These are phyloP conservation scores for Penicillium sp. DNA, from an alignment of 2,329 filamentous ascomycete species.

Conservation along the genomic window DNA sequence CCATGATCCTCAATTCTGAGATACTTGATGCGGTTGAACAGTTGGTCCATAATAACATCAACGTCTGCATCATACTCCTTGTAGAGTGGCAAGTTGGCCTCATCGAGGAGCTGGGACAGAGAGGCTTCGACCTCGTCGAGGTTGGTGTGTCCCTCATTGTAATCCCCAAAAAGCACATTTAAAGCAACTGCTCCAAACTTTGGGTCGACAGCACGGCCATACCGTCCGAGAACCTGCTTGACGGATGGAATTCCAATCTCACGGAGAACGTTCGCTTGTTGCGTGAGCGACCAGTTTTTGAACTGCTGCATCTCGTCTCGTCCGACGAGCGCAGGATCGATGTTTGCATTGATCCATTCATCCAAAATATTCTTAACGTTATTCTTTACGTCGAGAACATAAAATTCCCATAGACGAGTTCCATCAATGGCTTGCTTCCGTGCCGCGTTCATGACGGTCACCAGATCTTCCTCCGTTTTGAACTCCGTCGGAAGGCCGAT, in stretches of 20 bases:
- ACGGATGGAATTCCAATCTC: conserved; percentile 68
- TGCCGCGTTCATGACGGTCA: conserved; percentile 78
- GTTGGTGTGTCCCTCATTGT: conserved; percentile 51
- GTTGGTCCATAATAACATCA: conserved; percentile 79
- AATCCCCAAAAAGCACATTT: conserved; percentile 67
- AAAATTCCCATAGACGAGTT: conserved; percentile 90
- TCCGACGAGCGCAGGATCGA: conserved; percentile 16
- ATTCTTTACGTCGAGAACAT: conserved; percentile 74
- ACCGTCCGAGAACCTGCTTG: conserved; percentile 77
- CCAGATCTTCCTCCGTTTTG: conserved; percentile 68
- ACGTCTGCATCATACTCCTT: conserved; percentile 86
- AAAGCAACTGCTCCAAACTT: conserved; percentile 67
- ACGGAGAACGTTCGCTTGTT: conserved; percentile 61
- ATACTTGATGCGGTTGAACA: conserved; percentile 95
- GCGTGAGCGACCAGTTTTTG: conserved; percentile 56
- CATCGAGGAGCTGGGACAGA: conserved; percentile 68
- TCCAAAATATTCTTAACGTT: conserved; percentile 68
- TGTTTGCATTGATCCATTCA: conserved; percentile 61
- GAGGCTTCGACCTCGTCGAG: conserved; percentile 50
- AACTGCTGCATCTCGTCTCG: conserved; percentile 48
- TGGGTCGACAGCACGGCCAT: conserved; percentile 70
- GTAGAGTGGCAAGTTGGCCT: conserved; percentile 85
- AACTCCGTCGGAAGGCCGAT: conserved; percentile 76
- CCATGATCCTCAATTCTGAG: conserved; percentile 88
- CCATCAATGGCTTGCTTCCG: conserved; percentile 76